Evolutionary conservation across 495 filamentous ascomycete species (phyloP), one percentile per base, ranked within the genome.

Genomic region (Astrocystis sublimbata): DNA sequence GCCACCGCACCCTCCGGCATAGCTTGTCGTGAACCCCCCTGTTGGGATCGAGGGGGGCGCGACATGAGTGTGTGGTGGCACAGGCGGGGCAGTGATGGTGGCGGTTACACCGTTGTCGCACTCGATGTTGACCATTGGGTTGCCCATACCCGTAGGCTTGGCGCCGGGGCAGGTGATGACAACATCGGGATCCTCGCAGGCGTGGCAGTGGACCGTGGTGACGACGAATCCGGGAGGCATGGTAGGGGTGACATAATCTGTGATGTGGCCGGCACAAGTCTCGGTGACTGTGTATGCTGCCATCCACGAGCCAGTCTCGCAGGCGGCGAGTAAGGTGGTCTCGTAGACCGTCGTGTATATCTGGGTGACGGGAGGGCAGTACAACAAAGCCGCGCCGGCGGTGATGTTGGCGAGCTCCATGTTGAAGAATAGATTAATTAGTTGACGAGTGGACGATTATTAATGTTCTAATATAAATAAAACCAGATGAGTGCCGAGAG

Each of bases 211-310:
- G 40, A 79, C 75, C 3, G 71, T 75, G 28, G 71, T 77, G 33
- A 71, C 71, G 49, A 78, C 75, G 50, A 77, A 78, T 50, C 74
- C 74, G 6, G 76, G 74, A 26, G 73, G 75, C 4, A 71, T 62
- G 6, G 56, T 57, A 1, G 71, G 66, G 26, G 67, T 67, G 8
- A 51, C 57, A 51, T 63, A 71, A n/a, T 62, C 51, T 49, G 52
- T 42, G 36, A 65, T 64, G 43, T 72, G 64, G 46, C 70, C 78
- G 24, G 70, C 60, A 64, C 73, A 76, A 31, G 65, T 76, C 58
- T 79, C 74, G 5, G 68, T 74, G 66, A 81, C 58, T 24, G 79
- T 83, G 68, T 83, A 83, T 4, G 76, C 79, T 26, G 75, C 72
- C 40, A 71, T 58, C 67, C 72, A 74, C 24, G 65, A 58, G 58